These are phyloP conservation scores for Tanozyma kutaoensis DNA, from an alignment of 805 yeast genomes.

Conservation along the genomic window DNA sequence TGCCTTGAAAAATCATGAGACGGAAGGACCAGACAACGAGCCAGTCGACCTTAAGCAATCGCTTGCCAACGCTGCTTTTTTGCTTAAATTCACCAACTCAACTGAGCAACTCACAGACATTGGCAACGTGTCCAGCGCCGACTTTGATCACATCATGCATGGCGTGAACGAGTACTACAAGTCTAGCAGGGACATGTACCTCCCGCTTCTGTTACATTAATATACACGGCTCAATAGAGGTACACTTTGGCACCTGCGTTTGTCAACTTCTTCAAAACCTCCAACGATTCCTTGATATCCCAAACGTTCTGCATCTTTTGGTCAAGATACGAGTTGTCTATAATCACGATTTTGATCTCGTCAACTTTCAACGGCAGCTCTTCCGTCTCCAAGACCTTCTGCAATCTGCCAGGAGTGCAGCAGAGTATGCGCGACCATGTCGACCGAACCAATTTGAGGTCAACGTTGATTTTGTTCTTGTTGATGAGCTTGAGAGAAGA, in stretches of 20 bases:
- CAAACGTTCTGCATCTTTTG: constrained; percentile 45
- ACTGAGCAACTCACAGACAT: background rate
- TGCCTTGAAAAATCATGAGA: background rate
- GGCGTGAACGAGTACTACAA: constrained; percentile 12
- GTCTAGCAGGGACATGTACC: constrained; percentile 10
- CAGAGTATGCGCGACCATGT: constrained; percentile 39
- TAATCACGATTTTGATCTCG: constrained; percentile 39
- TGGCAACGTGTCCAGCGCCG: background rate
- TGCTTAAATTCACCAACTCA: constrained; percentile 7
- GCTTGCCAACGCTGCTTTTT: constrained; percentile 11
- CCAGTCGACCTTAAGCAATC: constrained; percentile 2
- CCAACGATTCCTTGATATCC: constrained; percentile 38
- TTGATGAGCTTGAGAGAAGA: constrained; percentile 60
- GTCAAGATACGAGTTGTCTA: constrained; percentile 53
- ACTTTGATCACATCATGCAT: background rate
- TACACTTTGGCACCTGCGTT: constrained; percentile 34
- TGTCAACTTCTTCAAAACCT: constrained; percentile 26
- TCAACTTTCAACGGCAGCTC: constrained; percentile 23
- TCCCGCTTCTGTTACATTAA: constrained; percentile 9
- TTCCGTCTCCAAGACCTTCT: constrained; percentile 31
- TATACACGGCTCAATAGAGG: constrained; percentile 24
- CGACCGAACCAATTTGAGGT: constrained; percentile 30
- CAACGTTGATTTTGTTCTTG: constrained; percentile 61
- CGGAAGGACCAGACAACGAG: background rate
- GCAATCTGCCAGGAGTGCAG: constrained; percentile 51